Conservation (phyloP, 2,329 filamentous ascomycete genomes). For the Penicillium sclerotiorum region DNA sequence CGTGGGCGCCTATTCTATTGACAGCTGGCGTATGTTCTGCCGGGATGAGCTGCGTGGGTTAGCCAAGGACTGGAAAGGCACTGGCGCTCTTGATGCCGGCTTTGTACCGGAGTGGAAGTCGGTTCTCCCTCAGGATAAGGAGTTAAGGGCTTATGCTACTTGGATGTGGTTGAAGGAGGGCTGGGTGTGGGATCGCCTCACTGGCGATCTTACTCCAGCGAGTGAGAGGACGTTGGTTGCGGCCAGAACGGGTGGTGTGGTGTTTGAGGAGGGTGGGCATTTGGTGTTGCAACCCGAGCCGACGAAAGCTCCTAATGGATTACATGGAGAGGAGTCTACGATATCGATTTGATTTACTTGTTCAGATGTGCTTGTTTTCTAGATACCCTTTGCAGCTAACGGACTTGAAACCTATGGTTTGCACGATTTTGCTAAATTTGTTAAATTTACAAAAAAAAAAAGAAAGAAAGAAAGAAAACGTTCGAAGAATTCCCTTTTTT, state of each 20-base stretch:
- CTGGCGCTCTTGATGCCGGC: conserved; percentile 43
- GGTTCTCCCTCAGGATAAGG: conserved; percentile 80
- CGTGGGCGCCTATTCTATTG: conserved; percentile 75
- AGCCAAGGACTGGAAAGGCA: conserved; percentile 68
- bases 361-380: background rate
- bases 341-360: background rate
- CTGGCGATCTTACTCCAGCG: conserved; percentile 56
- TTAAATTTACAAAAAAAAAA: too few species aligned
- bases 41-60: conserved; percentile 72
- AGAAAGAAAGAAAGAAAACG: too few species aligned
- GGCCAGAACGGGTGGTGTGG: conserved; percentile 44
- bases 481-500: too few species aligned
- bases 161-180: conserved; percentile 94
- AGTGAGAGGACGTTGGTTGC: conserved; percentile 42
- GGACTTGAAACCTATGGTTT: too few species aligned
- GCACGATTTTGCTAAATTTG: too few species aligned
- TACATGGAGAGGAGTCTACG: conserved; percentile 17
- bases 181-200: conserved; percentile 75
- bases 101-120: conserved; percentile 92
- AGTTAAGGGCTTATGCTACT: conserved; percentile 79
- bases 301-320: conserved; percentile 31
- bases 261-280: conserved; percentile 44
- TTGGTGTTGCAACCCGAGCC: conserved; percentile 41
- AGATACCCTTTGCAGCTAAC: conserved; percentile 15
- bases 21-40: conserved; percentile 94